These are phyloP conservation scores for Neurospora sublineolata DNA, from an alignment of 495 filamentous ascomycete species.

Conservation along the genomic window DNA sequence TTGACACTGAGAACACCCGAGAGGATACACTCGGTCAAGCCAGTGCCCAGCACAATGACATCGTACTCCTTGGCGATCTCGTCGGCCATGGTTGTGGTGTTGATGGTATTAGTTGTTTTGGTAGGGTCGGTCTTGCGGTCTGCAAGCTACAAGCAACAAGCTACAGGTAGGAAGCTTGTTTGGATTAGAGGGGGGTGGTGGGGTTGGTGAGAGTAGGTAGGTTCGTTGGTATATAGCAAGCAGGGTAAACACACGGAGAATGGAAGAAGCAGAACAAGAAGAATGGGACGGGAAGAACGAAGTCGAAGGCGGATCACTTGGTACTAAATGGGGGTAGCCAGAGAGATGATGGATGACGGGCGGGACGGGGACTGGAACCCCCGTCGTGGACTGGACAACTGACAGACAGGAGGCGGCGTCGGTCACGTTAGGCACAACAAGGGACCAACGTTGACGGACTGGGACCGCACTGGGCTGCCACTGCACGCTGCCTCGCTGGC, in stretches of 20 bases:
- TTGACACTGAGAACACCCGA: conserved; percentile 97
- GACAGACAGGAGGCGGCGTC: neutral
- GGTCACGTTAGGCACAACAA: neutral
- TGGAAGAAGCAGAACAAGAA: neutral
- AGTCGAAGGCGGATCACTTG: neutral
- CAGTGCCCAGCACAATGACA: conserved; percentile 95
- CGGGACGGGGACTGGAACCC: neutral
- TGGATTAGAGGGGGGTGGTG: neutral
- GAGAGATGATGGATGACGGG: neutral
- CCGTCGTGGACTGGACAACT: neutral
- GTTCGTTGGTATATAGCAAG: neutral
- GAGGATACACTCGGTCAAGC: conserved; percentile 95
- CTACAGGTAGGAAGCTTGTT: neutral
- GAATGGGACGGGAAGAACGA: neutral
- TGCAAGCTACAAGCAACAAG: neutral
- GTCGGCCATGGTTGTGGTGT: conserved; percentile 52
- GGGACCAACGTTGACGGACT: neutral
- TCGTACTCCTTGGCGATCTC: conserved; percentile 96
- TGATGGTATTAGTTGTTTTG: neutral
- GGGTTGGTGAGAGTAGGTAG: neutral
- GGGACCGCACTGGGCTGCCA: neutral
- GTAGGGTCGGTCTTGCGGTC: neutral
- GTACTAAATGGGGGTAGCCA: neutral
- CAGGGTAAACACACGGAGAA: neutral
- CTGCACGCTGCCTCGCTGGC: neutral